These are phyloP conservation scores for Nannochloropsis oceanica DNA, from an alignment of 108 stramenopile genomes.

Conservation along the genomic window DNA sequence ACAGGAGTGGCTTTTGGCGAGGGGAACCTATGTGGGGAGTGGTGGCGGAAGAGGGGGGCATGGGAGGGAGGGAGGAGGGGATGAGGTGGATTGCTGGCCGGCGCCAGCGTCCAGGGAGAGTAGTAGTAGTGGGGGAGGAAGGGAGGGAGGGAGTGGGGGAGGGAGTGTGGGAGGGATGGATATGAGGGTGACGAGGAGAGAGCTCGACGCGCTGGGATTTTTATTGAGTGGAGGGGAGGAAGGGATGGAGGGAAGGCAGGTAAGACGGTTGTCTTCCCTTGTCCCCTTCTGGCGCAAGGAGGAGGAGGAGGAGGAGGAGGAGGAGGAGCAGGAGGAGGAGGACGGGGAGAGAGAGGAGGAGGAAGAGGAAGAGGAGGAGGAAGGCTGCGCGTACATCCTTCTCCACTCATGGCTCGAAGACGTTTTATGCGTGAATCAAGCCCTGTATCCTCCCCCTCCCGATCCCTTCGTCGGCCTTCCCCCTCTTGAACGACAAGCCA, in stretches of 20 bases:
- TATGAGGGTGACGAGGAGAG: neutral
- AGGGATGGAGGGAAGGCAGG: neutral
- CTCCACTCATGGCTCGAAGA: neutral
- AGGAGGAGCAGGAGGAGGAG: too few relatives aligned
- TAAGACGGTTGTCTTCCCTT: neutral
- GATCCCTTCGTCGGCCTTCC: neutral
- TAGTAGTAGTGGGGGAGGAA: neutral
- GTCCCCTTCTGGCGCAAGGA: neutral
- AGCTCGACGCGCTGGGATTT: neutral
- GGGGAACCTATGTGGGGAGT: too few relatives aligned
- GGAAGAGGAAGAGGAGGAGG: neutral
- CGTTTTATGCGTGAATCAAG: neutral
- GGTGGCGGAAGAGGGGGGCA: neutral
- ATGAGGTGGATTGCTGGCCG: neutral
- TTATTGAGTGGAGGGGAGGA: neutral
- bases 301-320: neutral
- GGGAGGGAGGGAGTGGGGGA: too few relatives aligned
- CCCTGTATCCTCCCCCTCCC: neutral
- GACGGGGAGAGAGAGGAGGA: too few relatives aligned
- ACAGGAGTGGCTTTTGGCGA: too few relatives aligned
- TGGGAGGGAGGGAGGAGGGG: too few relatives aligned
- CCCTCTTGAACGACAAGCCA: too few relatives aligned
- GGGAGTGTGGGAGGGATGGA: neutral
- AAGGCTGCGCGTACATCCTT: neutral
- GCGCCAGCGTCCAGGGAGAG: neutral